phyloP scores from a whole-genome alignment of 2,329 filamentous ascomycete species.

The Orbilia quercus region DNA sequence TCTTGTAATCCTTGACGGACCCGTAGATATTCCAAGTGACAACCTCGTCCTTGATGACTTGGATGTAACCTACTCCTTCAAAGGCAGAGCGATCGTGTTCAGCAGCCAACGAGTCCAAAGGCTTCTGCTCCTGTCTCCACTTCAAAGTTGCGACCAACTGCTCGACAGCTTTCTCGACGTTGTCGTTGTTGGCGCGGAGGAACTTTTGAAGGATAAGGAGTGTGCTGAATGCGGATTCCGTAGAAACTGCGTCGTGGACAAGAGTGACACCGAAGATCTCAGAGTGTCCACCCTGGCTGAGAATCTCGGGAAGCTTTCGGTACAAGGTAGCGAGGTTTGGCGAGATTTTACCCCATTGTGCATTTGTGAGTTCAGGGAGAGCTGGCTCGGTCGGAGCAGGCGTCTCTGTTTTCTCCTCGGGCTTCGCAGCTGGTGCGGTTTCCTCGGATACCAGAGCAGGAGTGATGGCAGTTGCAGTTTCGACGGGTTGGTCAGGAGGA shows the following conservation, averaged over 20 bases:
- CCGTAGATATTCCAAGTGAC: constrained; percentile 96
- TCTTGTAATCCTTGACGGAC: constrained; percentile 80
- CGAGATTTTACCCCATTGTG: constrained; percentile 45
- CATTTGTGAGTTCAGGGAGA: constrained; percentile 34
- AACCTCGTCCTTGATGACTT: constrained; percentile 74
- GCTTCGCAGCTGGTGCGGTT: constrained; percentile 3
- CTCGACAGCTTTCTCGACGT: constrained; percentile 77
- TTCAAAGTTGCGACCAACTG: constrained; percentile 82
- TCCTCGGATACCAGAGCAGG: constrained; percentile 13
- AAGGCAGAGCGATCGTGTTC: constrained; percentile 78
- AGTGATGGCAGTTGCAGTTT: constrained; percentile 19
- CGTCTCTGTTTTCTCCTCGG: constrained; percentile 11
- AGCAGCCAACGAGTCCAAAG: constrained; percentile 71
- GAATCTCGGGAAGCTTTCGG: constrained; percentile 70
- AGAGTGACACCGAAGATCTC: constrained; percentile 92
- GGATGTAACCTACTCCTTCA: constrained; percentile 81
- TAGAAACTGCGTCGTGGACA: constrained; percentile 59
- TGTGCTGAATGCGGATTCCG: constrained; percentile 31
- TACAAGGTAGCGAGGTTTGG: constrained; percentile 70
- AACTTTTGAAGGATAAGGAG: constrained; percentile 84
- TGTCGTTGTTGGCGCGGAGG: constrained; percentile 85
- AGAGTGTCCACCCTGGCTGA: constrained; percentile 68
- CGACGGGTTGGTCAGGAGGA: constrained; percentile 27
- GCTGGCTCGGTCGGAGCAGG: constrained; percentile 17
- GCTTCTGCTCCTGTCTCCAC: constrained; percentile 83